Conservation (phyloP, 2,329 filamentous ascomycete genomes). For the Fusarium sp. region DNA sequence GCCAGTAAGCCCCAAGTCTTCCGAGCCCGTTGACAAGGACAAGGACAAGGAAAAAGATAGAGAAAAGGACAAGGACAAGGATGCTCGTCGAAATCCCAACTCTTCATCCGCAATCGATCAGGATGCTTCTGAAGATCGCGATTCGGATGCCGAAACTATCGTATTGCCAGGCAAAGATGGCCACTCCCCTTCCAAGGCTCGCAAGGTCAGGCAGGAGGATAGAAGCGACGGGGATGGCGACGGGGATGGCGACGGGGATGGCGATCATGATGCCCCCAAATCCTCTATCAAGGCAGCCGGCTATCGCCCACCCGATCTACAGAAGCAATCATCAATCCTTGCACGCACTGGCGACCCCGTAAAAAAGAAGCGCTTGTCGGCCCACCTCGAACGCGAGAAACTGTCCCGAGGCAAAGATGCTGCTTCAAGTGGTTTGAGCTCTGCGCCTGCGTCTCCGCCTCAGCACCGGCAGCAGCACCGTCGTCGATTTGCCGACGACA, state of each 20-base stretch:
- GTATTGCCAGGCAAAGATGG: constrained; percentile 74
- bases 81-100: constrained; percentile 50
- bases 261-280: constrained; percentile 52
- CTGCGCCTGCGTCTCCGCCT: constrained; percentile 66
- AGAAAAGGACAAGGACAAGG: constrained; percentile 26
- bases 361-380: constrained; percentile 63
- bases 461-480: constrained; percentile 49
- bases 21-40: constrained; percentile 31
- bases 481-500: constrained; percentile 52
- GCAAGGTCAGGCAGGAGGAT: constrained; percentile 74
- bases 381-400: constrained; percentile 54
- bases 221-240: constrained; percentile 68
- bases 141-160: constrained; percentile 79
- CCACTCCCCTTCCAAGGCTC: constrained; percentile 70
- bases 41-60: constrained; percentile 28
- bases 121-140: constrained; percentile 63
- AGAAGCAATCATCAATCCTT: constrained; percentile 49
- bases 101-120: constrained; percentile 43
- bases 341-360: constrained; percentile 49
- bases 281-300: constrained; percentile 49
- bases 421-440: constrained; percentile 67
- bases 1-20: constrained; percentile 43
- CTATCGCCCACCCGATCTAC: constrained; percentile 48
- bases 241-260: constrained; percentile 55
- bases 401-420: constrained; percentile 58